These are phyloP conservation scores for Fusarium tanahbumbuense DNA, from an alignment of 2,329 filamentous ascomycete species.

Conservation along the genomic window DNA sequence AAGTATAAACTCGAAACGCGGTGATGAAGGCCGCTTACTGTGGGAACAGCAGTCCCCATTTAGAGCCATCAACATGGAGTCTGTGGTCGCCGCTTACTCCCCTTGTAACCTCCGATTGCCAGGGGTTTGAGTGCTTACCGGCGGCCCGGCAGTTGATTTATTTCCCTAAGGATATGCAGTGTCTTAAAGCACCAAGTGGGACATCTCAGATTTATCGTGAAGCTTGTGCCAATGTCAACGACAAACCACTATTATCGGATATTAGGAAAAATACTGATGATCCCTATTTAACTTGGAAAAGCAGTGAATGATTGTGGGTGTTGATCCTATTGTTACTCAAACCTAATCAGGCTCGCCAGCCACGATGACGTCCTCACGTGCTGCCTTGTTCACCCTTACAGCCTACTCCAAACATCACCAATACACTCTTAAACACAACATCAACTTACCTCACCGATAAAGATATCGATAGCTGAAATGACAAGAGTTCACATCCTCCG, in stretches of 20 bases:
- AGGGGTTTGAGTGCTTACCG: not conserved
- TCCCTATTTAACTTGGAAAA: not conserved
- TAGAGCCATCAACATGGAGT: not conserved
- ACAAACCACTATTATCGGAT: not conserved
- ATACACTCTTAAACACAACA: not conserved
- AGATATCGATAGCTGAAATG: not conserved
- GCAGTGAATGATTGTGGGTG: not conserved
- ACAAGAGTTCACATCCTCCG: slow-evolving; percentile 26
- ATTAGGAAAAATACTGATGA: not conserved
- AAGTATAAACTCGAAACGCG: too few species aligned
- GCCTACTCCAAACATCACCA: too few species aligned
- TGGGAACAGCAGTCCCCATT: not conserved
- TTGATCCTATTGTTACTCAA: not conserved
- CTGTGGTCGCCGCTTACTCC: not conserved
- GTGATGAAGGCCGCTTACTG: not conserved
- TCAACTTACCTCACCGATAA: not conserved
- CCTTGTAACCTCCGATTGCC: not conserved
- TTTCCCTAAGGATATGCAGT: not conserved
- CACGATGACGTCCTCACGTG: slow-evolving; percentile 2
- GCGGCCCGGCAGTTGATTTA: not conserved
- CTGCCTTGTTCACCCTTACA: not conserved
- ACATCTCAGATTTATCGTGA: accelerated
- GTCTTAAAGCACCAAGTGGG: not conserved
- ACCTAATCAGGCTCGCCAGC: not conserved
- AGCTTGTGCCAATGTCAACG: too few species aligned